A percentile compares a stretch with the other conserved stretches of the same genome.
Evolutionary conservation across 108 stramenopile genomes (phyloP).

Genomic region (Cyclotella atomus): DNA sequence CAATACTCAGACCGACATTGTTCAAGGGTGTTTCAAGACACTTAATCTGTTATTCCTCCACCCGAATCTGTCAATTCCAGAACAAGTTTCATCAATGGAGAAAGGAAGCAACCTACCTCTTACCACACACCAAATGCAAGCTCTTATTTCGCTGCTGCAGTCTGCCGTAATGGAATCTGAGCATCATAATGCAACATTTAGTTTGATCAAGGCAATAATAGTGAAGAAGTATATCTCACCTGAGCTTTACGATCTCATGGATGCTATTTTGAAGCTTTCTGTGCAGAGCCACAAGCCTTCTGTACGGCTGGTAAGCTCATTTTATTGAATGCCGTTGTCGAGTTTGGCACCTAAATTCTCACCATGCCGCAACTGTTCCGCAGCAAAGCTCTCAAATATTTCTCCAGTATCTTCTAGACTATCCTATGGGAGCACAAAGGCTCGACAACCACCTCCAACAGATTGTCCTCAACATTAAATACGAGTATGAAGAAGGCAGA

Average conservation of each 20-base stretch:
- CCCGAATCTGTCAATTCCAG: constrained; percentile 23
- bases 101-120: constrained; percentile 35
- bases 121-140: constrained; percentile 79
- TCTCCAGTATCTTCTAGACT: constrained; percentile 83
- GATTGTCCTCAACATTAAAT: constrained; percentile 83
- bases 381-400: constrained; percentile 79
- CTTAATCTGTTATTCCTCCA: constrained; percentile 76
- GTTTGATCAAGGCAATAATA: constrained; percentile 72
- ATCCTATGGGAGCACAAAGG: constrained; percentile 82
- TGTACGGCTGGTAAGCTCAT: constrained; percentile 68
- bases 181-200: constrained; percentile 83
- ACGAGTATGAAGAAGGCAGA: constrained; percentile 90
- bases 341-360: too few relatives aligned
- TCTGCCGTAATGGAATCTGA: constrained; percentile 69
- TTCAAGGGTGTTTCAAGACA: constrained; percentile 89
- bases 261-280: constrained; percentile 70
- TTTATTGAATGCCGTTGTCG: too few relatives aligned
- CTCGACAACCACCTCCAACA: constrained; percentile 81
- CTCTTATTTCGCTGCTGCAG: constrained; percentile 68
- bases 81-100: background rate
- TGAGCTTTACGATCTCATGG: constrained; percentile 91
- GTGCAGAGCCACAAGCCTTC: constrained; percentile 80
- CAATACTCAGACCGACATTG: constrained; percentile 81
- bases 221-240: constrained; percentile 71
- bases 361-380: too few relatives aligned